Conservation (phyloP, 108 stramenopile genomes). For the Craspedostauros australis region DNA sequence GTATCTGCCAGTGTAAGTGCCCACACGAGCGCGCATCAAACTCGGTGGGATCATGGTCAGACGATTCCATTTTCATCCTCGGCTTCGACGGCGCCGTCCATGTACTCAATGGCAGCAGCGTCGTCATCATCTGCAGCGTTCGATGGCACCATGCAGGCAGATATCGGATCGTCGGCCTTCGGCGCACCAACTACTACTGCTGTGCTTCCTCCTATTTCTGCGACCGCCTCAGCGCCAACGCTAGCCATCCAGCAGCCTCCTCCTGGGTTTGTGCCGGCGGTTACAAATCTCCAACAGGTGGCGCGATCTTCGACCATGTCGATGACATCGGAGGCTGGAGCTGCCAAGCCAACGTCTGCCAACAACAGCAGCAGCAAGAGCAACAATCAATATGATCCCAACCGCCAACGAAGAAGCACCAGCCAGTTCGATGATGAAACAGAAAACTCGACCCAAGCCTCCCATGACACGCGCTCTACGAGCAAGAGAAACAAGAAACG, state of each 20-base stretch:
- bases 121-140: background rate
- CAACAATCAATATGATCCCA: too few species aligned
- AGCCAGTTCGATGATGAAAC: too few species aligned
- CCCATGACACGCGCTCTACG: too few species aligned
- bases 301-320: too few species aligned
- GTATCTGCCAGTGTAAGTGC: background rate
- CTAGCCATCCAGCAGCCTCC: background rate
- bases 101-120: background rate
- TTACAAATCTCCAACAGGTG: too few species aligned
- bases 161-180: background rate
- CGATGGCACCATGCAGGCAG: too few species aligned
- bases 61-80: background rate
- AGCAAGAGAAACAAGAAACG: too few species aligned
- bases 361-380: too few species aligned
- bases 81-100: background rate
- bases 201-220: background rate
- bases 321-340: too few species aligned
- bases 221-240: background rate
- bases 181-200: background rate
- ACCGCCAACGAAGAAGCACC: too few species aligned
- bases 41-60: background rate
- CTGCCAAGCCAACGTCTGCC: too few species aligned
- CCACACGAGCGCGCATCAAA: background rate
- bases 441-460: too few species aligned
- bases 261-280: background rate